A percentile compares a stretch with the other conserved stretches of the same genome.
Evolutionary conservation across 108 stramenopile species (phyloP).

Genomic region (Fragilariopsis cylindrus): DNA sequence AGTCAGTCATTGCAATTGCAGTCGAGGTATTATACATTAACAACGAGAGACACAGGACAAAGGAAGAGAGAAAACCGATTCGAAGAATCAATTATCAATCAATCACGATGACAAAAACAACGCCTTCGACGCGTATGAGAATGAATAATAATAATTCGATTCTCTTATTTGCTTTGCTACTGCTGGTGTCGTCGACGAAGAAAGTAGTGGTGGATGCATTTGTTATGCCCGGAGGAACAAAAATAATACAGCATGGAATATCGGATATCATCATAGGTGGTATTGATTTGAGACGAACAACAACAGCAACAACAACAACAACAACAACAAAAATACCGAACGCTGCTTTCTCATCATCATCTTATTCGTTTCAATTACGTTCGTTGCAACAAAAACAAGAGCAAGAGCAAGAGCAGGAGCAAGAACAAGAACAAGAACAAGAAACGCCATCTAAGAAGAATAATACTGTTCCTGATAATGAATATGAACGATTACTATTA

Average conservation of each 20-base stretch:
- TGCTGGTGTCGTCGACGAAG: background rate
- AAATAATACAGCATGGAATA: too few relatives aligned
- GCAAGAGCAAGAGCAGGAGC: conserved; percentile 6
- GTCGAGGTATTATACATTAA: too few relatives aligned
- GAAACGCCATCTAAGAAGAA: too few relatives aligned
- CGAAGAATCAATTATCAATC: too few relatives aligned
- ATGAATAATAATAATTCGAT: background rate
- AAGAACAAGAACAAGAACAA: background rate
- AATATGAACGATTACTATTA: conserved; percentile 43
- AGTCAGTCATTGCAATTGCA: too few relatives aligned
- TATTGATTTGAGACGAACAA: background rate
- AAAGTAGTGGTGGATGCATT: conserved; percentile 4
- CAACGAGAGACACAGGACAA: too few relatives aligned
- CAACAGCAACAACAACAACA: background rate
- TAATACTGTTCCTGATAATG: background rate
- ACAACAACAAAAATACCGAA: background rate
- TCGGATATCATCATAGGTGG: too few relatives aligned
- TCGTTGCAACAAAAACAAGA: conserved; percentile 3
- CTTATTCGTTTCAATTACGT: background rate
- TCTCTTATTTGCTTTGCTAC: background rate
- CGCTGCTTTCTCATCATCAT: background rate
- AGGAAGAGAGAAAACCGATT: too few relatives aligned
- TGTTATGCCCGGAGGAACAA: background rate
- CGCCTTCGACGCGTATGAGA: too few relatives aligned
- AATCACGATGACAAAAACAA: too few relatives aligned